These are phyloP conservation scores for Middelhovenomyces tepae DNA, from an alignment of 805 yeast genomes.

Conservation along the genomic window DNA sequence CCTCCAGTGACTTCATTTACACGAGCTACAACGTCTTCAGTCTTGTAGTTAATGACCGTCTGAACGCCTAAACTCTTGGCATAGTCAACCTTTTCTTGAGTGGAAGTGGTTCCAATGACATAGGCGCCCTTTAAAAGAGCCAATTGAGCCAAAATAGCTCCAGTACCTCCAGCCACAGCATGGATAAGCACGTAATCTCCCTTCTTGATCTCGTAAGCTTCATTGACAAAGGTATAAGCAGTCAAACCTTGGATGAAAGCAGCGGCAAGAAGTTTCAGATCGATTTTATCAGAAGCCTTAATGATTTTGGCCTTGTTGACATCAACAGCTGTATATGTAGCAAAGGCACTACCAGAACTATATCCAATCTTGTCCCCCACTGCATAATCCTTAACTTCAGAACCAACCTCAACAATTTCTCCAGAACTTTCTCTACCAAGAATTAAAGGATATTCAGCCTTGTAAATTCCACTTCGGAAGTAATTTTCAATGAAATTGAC, in stretches of 20 bases:
- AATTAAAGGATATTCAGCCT: slow-evolving; percentile 46
- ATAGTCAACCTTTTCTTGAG: slow-evolving; percentile 56
- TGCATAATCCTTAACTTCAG: slow-evolving; percentile 40
- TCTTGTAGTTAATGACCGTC: slow-evolving; percentile 39
- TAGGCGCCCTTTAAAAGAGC: slow-evolving; percentile 57
- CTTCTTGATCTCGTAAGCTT: slow-evolving; percentile 55
- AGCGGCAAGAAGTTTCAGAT: slow-evolving; percentile 48
- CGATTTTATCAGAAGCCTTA: slow-evolving; percentile 40
- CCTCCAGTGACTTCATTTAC: slow-evolving; percentile 27
- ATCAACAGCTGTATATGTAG: slow-evolving; percentile 46
- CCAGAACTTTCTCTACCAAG: slow-evolving; percentile 61
- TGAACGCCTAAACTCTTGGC: slow-evolving; percentile 76
- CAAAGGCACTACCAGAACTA: slow-evolving; percentile 46
- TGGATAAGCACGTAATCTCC: slow-evolving; percentile 70
- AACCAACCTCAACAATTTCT: slow-evolving; percentile 55
- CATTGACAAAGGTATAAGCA: slow-evolving; percentile 59
- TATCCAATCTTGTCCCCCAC: slow-evolving; percentile 70
- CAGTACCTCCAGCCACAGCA: slow-evolving; percentile 97
- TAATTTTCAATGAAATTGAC: slow-evolving; percentile 76
- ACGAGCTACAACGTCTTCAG: slow-evolving; percentile 23
- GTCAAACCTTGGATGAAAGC: slow-evolving; percentile 67
- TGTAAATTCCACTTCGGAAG: slow-evolving; percentile 73
- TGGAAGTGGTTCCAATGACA: slow-evolving; percentile 78
- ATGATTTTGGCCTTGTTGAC: slow-evolving; percentile 26
- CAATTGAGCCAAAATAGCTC: slow-evolving; percentile 61